Base-by-base conservation (phyloP, 169 alveolate species). In the Eimeria sp. region DNA sequence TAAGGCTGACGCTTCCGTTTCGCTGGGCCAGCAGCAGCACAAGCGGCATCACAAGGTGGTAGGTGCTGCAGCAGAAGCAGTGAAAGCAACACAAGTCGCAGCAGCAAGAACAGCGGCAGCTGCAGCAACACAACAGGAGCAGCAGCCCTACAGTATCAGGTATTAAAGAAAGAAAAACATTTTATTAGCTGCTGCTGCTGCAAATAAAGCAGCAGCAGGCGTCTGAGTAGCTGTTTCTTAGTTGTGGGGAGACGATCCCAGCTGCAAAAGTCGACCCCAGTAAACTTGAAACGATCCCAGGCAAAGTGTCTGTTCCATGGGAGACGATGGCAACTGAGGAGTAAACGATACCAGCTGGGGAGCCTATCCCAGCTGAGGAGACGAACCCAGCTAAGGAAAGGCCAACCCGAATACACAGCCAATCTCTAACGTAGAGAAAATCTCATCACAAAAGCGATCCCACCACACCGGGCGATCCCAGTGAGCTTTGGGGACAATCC, bases 381-480 rank as follows among this genome's bases (percentile, higher is more conserved):
- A 54, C 16, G 4, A 54, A 1, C 61, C 61, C 61, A 7, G 61
- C 20, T 54, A 14, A 14, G 61, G 61, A 54, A 34, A 34, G 0
- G 40, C 40, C 40, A 2, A 34, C 40, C 40, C 40, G 40, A 34
- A 34, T 34, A 2, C 40, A 34, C 40, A 34, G 61, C 0, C 61
- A 14, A 54, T 54, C 61, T 11, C 61, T 14, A 3, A 14, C 25
- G 76, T 22, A 43, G 76, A 67, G 76, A 14, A 22, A 30, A 67
- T 67, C 76, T 43, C 76, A 54, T 3, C 61, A 11, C 20, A 14
- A 14, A 14, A 54, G 61, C 30, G 76, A 67, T 27, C 76, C 61
- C 16, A 54, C 72, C 72, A 61, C 72, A 61, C 72, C 30, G 72
- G 72, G 25, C 72, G 72, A 61, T 61, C 72, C 72, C 72, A 61